Conservation (phyloP, 208 protist species). For the Angomonas deanei region DNA sequence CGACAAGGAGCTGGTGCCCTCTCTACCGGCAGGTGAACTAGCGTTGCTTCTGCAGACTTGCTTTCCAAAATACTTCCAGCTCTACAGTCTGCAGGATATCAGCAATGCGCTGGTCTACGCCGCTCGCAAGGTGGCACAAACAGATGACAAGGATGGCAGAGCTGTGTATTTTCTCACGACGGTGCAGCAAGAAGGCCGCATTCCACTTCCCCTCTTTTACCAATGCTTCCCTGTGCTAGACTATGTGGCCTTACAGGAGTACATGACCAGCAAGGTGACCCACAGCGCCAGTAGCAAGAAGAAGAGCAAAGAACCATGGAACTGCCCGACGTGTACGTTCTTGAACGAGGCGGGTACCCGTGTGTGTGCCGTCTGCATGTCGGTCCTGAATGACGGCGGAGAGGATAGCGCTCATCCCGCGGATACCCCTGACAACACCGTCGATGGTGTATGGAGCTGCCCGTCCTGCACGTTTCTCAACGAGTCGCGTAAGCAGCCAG, state of each 20-base stretch:
- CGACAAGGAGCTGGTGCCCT: background rate
- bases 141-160: too few species aligned
- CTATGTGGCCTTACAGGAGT: conserved; percentile 11
- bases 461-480: conserved; percentile 62
- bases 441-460: conserved; percentile 53
- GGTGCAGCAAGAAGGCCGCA: background rate
- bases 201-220: background rate
- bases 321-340: conserved; percentile 45
- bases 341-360: conserved; percentile 22
- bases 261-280: conserved; percentile 7
- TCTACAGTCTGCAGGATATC: conserved; percentile 23
- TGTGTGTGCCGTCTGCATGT: conserved; percentile 15
- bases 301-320: conserved; percentile 19
- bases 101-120: conserved; percentile 24
- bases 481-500: conserved; percentile 18
- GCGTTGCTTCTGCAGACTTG: conserved; percentile 21
- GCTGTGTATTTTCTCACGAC: background rate
- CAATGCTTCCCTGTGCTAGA: background rate
- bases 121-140: conserved; percentile 6
- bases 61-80: conserved; percentile 26
- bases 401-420: too few species aligned
- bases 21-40: conserved; percentile 10
- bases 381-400: background rate
- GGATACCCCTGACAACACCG: conserved; percentile 20
- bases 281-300: background rate